Conservation (phyloP, 208 protist genomes). For the Acanthamoeba triangularis region DNA sequence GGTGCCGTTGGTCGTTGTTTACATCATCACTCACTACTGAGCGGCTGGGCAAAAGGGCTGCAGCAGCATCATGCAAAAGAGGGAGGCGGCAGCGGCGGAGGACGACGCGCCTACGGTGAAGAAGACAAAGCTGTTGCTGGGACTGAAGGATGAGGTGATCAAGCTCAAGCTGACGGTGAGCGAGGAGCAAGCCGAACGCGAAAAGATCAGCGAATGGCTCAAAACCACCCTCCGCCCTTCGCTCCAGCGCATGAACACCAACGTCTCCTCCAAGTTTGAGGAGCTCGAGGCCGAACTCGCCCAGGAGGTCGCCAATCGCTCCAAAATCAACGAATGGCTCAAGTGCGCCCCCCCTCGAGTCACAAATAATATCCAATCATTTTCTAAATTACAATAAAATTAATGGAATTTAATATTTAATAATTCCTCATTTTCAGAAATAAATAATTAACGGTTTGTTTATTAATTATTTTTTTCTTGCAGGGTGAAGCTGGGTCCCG, state of each 20-base stretch:
- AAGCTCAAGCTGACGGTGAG: constrained; percentile 31
- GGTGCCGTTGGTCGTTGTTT: too few species aligned
- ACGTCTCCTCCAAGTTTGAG: constrained; percentile 38
- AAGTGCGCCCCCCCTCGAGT: not conserved
- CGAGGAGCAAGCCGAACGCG: constrained; percentile 26
- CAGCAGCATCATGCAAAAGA: not conserved
- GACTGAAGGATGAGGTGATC: constrained; percentile 69
- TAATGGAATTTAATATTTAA: not conserved
- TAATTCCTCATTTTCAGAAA: not conserved
- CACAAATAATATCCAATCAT: not conserved
- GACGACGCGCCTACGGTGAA: constrained; percentile 38
- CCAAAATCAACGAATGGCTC: constrained; percentile 67
- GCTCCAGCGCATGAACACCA: constrained; percentile 62
- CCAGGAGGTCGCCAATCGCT: not conserved
- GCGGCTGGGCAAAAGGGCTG: not conserved
- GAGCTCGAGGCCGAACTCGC: constrained; percentile 14
- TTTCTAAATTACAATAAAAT: not conserved
- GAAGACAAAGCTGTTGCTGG: constrained; percentile 65
- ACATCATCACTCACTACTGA: too few species aligned
- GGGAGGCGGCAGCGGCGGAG: not conserved
- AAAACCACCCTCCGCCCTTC: constrained; percentile 62
- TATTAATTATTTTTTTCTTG: not conserved
- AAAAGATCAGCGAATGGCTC: constrained; percentile 62
- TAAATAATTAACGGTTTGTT: not conserved
- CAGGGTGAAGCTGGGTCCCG: constrained; percentile 37